These are phyloP conservation scores for Fistulifera solaris DNA, from an alignment of 108 stramenopile species.

Conservation along the genomic window DNA sequence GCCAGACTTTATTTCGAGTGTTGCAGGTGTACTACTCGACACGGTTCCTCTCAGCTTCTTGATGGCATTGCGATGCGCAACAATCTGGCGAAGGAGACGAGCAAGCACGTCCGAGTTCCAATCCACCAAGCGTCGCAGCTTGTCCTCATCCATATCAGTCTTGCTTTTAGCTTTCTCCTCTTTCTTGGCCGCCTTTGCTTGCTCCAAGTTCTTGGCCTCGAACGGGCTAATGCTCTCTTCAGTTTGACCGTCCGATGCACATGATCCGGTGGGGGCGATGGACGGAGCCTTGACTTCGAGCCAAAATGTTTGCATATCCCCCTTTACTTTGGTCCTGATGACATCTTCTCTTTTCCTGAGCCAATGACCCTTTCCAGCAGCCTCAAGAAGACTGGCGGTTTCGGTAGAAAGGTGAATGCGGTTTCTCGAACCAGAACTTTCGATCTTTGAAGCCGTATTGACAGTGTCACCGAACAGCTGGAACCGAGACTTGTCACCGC, in stretches of 20 bases:
- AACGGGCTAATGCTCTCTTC: neutral
- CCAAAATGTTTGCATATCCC: constrained; percentile 43
- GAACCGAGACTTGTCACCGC: constrained; percentile 28
- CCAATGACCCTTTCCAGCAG: constrained; percentile 36
- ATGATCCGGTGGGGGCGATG: neutral
- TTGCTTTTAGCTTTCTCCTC: neutral
- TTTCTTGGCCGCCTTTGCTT: neutral
- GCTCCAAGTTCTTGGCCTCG: neutral
- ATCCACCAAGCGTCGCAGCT: constrained; percentile 2
- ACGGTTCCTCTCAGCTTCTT: neutral
- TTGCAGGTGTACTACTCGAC: constrained; percentile 1
- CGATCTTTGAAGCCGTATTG: constrained; percentile 40
- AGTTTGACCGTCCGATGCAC: neutral
- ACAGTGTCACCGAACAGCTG: constrained; percentile 31
- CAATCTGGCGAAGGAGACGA: constrained; percentile 2
- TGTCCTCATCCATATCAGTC: neutral
- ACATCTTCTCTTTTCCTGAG: constrained; percentile 22
- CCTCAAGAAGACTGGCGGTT: constrained; percentile 26
- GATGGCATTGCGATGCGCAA: neutral
- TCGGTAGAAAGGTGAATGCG: constrained; percentile 36
- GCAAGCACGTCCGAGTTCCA: constrained; percentile 7
- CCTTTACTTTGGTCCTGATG: constrained; percentile 40
- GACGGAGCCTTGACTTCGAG: constrained; percentile 8
- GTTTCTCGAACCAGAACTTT: constrained; percentile 24
- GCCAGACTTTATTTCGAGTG: neutral